Conservation (phyloP, 805 yeast genomes). For the Ogataea thermomethanolica region DNA sequence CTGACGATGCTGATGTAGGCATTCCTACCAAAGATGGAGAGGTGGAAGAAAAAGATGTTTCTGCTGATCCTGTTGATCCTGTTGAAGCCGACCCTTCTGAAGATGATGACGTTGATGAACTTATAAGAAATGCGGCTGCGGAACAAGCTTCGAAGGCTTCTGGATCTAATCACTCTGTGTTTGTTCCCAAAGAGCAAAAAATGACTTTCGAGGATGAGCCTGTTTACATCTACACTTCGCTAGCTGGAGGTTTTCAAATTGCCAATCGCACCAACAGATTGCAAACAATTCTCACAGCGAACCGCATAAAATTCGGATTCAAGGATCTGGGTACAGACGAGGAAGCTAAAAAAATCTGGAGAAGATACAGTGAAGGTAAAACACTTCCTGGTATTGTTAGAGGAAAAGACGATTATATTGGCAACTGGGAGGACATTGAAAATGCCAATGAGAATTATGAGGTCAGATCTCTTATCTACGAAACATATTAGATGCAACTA, state of each 20-base stretch:
- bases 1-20: neutral
- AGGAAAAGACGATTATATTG: constrained; percentile 76
- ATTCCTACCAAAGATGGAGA: neutral
- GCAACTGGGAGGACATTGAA: constrained; percentile 81
- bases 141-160: constrained; percentile 16
- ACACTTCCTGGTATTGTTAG: constrained; percentile 82
- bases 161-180: constrained; percentile 19
- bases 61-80: constrained; percentile 26
- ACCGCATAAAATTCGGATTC: constrained; percentile 60
- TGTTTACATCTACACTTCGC: constrained; percentile 75
- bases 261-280: constrained; percentile 73
- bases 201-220: constrained; percentile 50
- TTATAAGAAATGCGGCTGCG: constrained; percentile 27
- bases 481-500: constrained; percentile 42
- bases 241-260: constrained; percentile 84
- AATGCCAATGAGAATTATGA: constrained; percentile 81
- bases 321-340: constrained; percentile 86
- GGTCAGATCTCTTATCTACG: constrained; percentile 60
- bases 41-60: constrained; percentile 14
- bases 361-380: constrained; percentile 66
- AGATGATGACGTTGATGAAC: constrained; percentile 21
- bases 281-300: constrained; percentile 70
- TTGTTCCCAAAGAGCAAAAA: constrained; percentile 32
- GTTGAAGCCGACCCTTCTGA: constrained; percentile 2
- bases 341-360: constrained; percentile 82